Evolutionary conservation across 2,329 filamentous ascomycete genomes (phyloP).

Genomic region (Neofusicoccum ribis): DNA sequence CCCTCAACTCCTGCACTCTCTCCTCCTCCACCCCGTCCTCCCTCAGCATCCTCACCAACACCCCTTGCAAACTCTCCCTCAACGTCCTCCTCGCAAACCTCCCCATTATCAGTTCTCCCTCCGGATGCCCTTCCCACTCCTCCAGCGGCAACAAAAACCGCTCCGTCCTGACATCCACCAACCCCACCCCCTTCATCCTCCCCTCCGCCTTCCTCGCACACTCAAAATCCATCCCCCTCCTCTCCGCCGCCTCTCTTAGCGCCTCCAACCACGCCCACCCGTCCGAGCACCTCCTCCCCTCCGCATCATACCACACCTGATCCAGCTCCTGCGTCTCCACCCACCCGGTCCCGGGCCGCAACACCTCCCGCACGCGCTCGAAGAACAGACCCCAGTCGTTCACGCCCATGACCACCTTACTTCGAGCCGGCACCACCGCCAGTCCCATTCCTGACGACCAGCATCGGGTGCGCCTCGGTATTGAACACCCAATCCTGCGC

Average conservation of each 20-base stretch:
- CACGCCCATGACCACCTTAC: slow-evolving; percentile 48
- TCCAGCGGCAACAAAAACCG: background rate
- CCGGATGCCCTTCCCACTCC: background rate
- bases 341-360: slow-evolving; percentile 47
- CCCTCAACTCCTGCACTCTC: background rate
- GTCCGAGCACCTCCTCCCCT: background rate
- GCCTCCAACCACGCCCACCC: background rate
- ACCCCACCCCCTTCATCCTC: background rate
- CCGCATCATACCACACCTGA: background rate
- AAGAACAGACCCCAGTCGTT: slow-evolving; percentile 45
- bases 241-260: background rate
- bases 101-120: background rate
- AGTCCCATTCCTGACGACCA: slow-evolving; percentile 33
- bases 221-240: background rate
- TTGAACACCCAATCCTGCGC: slow-evolving; percentile 62
- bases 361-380: slow-evolving; percentile 14
- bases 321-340: slow-evolving; percentile 37
- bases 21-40: background rate
- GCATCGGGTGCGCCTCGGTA: slow-evolving; percentile 65
- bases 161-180: background rate
- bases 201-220: background rate
- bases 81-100: background rate
- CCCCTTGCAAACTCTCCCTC: background rate
- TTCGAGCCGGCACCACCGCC: background rate
- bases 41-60: background rate